These are phyloP conservation scores for Penicillium mononematosum DNA, from an alignment of 495 filamentous ascomycete species.

Conservation along the genomic window DNA sequence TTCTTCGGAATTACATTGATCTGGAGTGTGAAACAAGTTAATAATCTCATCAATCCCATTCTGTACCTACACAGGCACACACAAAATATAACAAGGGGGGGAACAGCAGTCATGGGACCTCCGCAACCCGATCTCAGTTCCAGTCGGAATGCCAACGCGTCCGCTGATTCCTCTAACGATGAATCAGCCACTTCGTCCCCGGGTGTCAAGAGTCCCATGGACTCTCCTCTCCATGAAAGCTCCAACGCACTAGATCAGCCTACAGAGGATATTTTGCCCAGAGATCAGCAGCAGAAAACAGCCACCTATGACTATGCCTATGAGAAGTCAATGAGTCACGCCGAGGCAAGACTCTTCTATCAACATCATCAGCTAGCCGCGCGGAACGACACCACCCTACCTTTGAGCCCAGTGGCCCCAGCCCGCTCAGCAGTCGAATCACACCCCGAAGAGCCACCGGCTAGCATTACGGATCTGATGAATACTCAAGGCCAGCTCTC, in stretches of 20 bases:
- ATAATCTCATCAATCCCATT: too few species aligned
- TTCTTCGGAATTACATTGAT: too few species aligned
- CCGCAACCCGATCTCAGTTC: constrained; percentile 20
- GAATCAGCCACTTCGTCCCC: constrained; percentile 13
- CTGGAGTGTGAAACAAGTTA: too few species aligned
- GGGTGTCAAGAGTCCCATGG: constrained; percentile 7
- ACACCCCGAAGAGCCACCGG: constrained; percentile 12
- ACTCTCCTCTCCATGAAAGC: constrained; percentile 19
- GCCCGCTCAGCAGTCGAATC: constrained; percentile 14
- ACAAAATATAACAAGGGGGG: background rate
- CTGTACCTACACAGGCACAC: too few species aligned
- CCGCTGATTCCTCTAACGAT: constrained; percentile 9
- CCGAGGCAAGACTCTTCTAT: constrained; percentile 92
- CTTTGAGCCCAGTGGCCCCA: constrained; percentile 22
- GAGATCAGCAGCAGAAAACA: constrained; percentile 75
- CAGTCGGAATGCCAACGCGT: constrained; percentile 29
- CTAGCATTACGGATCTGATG: constrained; percentile 5
- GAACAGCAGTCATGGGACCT: constrained; percentile 25
- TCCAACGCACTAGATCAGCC: constrained; percentile 8
- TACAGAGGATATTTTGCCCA: constrained; percentile 57
- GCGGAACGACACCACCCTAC: constrained; percentile 20
- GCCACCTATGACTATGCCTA: constrained; percentile 83
- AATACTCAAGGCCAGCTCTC: constrained; percentile 9
- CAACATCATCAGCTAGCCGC: constrained; percentile 72
- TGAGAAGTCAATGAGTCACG: constrained; percentile 86